phyloP scores from a whole-genome alignment of 2,329 filamentous ascomycete species.

The Lojkania enalia region DNA sequence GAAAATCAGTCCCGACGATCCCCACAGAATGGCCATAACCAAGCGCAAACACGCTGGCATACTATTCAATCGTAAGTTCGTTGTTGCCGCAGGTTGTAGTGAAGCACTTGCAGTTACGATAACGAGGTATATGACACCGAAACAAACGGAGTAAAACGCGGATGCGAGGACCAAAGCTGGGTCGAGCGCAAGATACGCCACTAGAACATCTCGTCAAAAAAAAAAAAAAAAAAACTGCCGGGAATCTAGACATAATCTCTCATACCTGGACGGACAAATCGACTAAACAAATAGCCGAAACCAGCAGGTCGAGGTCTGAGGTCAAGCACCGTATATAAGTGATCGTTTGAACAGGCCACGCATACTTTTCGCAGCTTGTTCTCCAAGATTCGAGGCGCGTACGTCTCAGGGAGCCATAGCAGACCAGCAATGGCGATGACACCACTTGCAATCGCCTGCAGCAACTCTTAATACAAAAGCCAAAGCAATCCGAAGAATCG shows the following conservation, averaged over 20 bases:
- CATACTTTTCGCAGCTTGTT: constrained; percentile 4
- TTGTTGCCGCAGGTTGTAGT: too few species aligned
- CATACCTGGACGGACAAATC: constrained; percentile 12
- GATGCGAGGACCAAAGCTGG: constrained; percentile 14
- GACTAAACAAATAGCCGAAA: constrained; percentile 6
- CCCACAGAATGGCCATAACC: constrained; percentile 17
- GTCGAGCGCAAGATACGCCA: constrained; percentile 12
- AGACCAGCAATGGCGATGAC: constrained; percentile 9
- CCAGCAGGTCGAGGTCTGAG: constrained; percentile 3
- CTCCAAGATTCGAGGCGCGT: constrained; percentile 10
- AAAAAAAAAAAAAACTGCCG: background rate
- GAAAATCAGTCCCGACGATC: constrained; percentile 18
- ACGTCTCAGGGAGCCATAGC: constrained; percentile 10
- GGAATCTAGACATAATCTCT: background rate
- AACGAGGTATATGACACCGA: constrained; percentile 18
- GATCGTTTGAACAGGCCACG: background rate
- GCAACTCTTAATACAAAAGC: background rate
- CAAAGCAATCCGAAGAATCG: background rate
- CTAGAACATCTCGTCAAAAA: too few species aligned
- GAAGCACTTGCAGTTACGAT: constrained; percentile 14
- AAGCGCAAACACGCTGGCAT: constrained; percentile 13
- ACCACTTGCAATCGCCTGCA: constrained; percentile 14
- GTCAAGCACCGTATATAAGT: constrained; percentile 16
- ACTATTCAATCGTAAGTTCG: constrained; percentile 7
- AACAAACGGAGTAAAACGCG: constrained; percentile 13